Percentiles rank a stretch among this genome's conserved stretches.
phyloP scores from a whole-genome alignment of 805 yeast species.

The Metschnikowia cerradonensis region DNA sequence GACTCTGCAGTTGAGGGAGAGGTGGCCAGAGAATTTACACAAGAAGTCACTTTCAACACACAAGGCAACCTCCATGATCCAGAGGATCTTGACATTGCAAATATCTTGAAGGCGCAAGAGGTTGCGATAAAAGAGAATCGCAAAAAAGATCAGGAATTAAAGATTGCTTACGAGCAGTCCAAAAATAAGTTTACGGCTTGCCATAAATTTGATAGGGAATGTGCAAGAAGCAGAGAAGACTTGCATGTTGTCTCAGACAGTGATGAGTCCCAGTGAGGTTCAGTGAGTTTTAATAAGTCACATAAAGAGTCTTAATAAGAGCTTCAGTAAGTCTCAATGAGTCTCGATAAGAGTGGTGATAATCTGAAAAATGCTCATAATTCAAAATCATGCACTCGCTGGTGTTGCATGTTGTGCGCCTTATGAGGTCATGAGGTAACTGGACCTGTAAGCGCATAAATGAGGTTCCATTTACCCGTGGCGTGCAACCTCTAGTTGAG shows the following conservation, averaged over 20 bases:
- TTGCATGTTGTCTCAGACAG: constrained; percentile 5
- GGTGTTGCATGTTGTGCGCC: not conserved
- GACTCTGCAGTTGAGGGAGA: constrained; percentile 38
- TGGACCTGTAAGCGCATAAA: constrained; percentile 3
- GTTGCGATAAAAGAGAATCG: constrained; percentile 35
- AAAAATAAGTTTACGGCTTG: constrained; percentile 17
- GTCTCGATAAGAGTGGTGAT: not conserved
- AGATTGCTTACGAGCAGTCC: constrained; percentile 33
- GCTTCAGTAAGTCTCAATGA: too few relatives aligned
- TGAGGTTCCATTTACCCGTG: constrained; percentile 1
- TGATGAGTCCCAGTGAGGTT: not conserved
- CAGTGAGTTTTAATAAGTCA: too few relatives aligned
- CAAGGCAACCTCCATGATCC: constrained; percentile 28
- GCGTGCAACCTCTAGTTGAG: not conserved
- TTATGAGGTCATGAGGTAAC: not conserved
- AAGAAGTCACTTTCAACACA: constrained; percentile 37
- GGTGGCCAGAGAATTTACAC: constrained; percentile 32
- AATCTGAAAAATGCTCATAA: not conserved
- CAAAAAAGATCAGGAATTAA: constrained; percentile 40
- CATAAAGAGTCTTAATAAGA: too few relatives aligned
- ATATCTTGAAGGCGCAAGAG: constrained; percentile 36
- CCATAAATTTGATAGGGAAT: constrained; percentile 16
- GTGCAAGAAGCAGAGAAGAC: constrained; percentile 25
- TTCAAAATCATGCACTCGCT: not conserved
- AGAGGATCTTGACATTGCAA: constrained; percentile 36